These are phyloP conservation scores for Ophiostoma piceae DNA, from an alignment of 2,329 filamentous ascomycete genomes.

Conservation along the genomic window DNA sequence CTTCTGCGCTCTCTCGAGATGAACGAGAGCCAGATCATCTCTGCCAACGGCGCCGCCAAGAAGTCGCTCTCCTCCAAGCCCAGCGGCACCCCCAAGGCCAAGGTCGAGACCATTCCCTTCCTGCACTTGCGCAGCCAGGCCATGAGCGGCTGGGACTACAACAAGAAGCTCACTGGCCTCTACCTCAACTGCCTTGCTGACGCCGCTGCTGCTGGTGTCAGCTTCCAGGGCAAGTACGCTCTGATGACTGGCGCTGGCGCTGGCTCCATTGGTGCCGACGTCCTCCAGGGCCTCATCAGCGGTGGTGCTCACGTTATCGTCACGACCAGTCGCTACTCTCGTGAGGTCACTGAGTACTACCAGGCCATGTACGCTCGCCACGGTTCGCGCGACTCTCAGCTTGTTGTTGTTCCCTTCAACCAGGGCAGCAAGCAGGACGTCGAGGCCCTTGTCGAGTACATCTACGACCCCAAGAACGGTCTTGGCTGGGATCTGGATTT, in stretches of 20 bases:
- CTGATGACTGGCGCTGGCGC: conserved; percentile 98
- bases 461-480: conserved; percentile 93
- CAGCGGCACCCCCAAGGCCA: conserved; percentile 65
- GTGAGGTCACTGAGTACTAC: conserved; percentile 98
- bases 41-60: conserved; percentile 46
- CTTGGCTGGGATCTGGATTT: conserved; percentile 98
- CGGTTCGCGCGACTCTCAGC: conserved; percentile 87
- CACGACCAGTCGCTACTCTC: conserved; percentile 93
- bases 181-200: conserved; percentile 91
- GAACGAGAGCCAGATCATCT: conserved; percentile 97
- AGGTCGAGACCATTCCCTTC: conserved; percentile 96
- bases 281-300: conserved; percentile 90
- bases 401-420: conserved; percentile 98
- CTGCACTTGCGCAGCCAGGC: conserved; percentile 92
- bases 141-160: conserved; percentile 96
- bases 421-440: conserved; percentile 98
- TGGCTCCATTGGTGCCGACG: conserved; percentile 94
- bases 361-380: conserved; percentile 96
- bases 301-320: conserved; percentile 96
- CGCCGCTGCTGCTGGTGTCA: conserved; percentile 80
- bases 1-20: conserved; percentile 91
- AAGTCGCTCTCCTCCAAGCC: conserved; percentile 46
- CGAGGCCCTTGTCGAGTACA: conserved; percentile 88
- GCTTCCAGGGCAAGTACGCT: conserved; percentile 89
- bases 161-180: conserved; percentile 91